phyloP scores from a whole-genome alignment of 371 early-diverging fungal genomes.

The Mycotypha africana region DNA sequence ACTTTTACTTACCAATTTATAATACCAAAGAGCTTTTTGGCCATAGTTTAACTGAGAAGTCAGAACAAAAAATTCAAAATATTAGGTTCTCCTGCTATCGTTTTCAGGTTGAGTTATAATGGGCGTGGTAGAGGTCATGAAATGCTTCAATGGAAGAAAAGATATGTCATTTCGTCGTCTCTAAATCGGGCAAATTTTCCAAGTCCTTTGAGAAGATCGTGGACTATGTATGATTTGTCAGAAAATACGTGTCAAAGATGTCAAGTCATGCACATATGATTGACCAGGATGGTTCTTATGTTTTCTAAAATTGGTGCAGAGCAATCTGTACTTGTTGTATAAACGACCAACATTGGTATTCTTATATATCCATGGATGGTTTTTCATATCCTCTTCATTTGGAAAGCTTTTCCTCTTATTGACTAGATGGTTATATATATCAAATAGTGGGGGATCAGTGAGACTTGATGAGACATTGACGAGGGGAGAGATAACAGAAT shows the following conservation, averaged over 20 bases:
- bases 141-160: constrained; percentile 4
- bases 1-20: constrained; percentile 10
- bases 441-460: constrained; percentile 1
- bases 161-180: constrained; percentile 7
- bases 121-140: constrained; percentile 4
- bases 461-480: constrained; percentile 5
- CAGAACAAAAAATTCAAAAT: constrained; percentile 11
- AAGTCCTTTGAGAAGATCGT: constrained; percentile 13
- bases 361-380: constrained; percentile 6
- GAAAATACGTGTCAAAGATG: constrained; percentile 10
- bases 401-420: constrained; percentile 7
- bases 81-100: constrained; percentile 1
- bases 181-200: constrained; percentile 7
- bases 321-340: constrained; percentile 7
- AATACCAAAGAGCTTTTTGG: constrained; percentile 10
- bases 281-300: constrained; percentile 8
- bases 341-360: constrained; percentile 7
- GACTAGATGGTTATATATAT: constrained; percentile 3
- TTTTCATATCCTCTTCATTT: constrained; percentile 9
- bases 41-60: constrained; percentile 15
- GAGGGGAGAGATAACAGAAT: background rate
- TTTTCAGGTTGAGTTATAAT: background rate
- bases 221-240: constrained; percentile 12
- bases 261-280: constrained; percentile 12
- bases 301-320: constrained; percentile 4